Evolutionary conservation across 306 rosid genomes (phyloP).

Genomic region (Pterocarpus santalinus): DNA sequence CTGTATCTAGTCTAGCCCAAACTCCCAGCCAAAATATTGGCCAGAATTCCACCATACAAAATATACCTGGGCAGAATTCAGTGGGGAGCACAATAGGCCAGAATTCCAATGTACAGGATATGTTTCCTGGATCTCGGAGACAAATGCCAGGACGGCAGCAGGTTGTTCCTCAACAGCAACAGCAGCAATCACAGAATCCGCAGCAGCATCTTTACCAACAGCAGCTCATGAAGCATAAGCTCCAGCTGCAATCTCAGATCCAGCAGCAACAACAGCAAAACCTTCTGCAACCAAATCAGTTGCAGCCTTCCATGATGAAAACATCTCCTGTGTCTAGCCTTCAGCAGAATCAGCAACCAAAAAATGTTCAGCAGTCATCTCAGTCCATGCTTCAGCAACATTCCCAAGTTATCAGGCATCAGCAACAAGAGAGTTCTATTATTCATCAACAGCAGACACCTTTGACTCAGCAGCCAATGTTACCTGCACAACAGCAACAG

Average conservation of each 20-base stretch:
- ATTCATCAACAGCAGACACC: slow-evolving; percentile 77
- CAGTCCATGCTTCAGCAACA: slow-evolving; percentile 85
- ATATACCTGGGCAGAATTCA: slow-evolving; percentile 68
- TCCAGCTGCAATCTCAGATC: slow-evolving; percentile 68
- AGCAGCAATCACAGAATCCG: slow-evolving; percentile 70
- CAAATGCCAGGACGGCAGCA: slow-evolving; percentile 86
- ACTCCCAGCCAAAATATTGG: slow-evolving; percentile 66
- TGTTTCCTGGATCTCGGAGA: slow-evolving; percentile 78
- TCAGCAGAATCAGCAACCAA: slow-evolving; percentile 79
- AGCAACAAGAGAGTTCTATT: slow-evolving; percentile 68
- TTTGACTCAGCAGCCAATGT: slow-evolving; percentile 65
- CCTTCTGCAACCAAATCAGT: slow-evolving; percentile 73
- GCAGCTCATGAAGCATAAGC: slow-evolving; percentile 69
- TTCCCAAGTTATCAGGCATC: slow-evolving; percentile 81
- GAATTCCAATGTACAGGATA: slow-evolving; percentile 65
- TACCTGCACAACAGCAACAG: slow-evolving; percentile 70
- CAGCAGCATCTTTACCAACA: slow-evolving; percentile 65
- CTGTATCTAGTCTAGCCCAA: slow-evolving; percentile 70
- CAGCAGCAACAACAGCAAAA: slow-evolving; percentile 78
- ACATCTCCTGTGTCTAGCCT: slow-evolving; percentile 64
- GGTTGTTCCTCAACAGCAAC: slow-evolving; percentile 74
- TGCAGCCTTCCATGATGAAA: slow-evolving; percentile 68
- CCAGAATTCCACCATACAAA: slow-evolving; percentile 74
- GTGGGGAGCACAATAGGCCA: slow-evolving; percentile 73
- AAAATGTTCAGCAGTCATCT: slow-evolving; percentile 71